Conservation (phyloP, 192 early-diverging fungal species). For the Jimgerdemannia flammicorona region DNA sequence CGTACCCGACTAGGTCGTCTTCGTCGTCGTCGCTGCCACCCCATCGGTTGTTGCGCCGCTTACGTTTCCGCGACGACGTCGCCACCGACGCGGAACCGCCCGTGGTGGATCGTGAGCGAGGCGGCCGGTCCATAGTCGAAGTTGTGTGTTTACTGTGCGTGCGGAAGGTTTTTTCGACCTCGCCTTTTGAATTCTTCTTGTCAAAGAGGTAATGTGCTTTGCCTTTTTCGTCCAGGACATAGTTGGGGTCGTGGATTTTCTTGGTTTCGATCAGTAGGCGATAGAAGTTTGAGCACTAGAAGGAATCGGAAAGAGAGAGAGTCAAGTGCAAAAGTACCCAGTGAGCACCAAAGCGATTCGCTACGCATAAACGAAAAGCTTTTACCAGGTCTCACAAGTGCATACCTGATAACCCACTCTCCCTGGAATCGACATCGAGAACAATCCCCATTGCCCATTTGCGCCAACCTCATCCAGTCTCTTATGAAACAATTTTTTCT, state of each 20-base stretch:
- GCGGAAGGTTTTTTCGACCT: conserved; percentile 75
- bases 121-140: conserved; percentile 8
- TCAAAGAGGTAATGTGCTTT: conserved; percentile 90
- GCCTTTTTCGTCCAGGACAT: conserved; percentile 85
- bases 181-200: conserved; percentile 79
- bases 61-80: conserved; percentile 37
- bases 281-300: conserved; percentile 94
- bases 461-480: conserved; percentile 85
- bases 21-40: conserved; percentile 53
- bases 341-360: neutral
- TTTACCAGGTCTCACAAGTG: too few relatives aligned
- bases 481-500: conserved; percentile 81
- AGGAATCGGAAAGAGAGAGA: conserved; percentile 1
- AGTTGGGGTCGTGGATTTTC: conserved; percentile 89
- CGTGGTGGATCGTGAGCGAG: conserved; percentile 1
- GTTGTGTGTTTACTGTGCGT: conserved; percentile 61
- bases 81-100: neutral
- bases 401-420: conserved; percentile 91
- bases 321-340: neutral
- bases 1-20: conserved; percentile 55
- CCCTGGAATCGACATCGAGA: conserved; percentile 93
- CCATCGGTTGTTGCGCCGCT: conserved; percentile 39
- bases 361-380: neutral
- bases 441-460: conserved; percentile 96
- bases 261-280: conserved; percentile 84